A percentile compares a stretch with the other conserved stretches of the same genome.
Conservation (phyloP, 2,329 filamentous ascomycete genomes). For the Cladosporium sp. region DNA sequence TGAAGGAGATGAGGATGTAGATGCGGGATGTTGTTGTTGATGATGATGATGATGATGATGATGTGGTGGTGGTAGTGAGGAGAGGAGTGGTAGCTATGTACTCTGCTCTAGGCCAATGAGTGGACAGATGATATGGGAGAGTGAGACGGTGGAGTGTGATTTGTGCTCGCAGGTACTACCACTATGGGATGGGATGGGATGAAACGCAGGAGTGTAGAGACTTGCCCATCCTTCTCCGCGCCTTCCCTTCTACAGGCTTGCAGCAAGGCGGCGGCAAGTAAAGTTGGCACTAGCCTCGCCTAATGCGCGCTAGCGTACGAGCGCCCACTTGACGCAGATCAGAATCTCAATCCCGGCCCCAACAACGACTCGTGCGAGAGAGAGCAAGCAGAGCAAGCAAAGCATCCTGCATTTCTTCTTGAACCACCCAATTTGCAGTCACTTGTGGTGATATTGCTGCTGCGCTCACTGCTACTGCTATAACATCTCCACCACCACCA, state of each 20-base stretch:
- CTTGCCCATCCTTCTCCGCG: not conserved
- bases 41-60: too few relatives aligned
- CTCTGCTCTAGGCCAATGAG: not conserved
- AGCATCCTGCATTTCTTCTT: not conserved
- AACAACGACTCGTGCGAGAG: slow-evolving; percentile 4
- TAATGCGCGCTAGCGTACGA: not conserved
- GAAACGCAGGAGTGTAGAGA: not conserved
- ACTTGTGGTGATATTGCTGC: not conserved
- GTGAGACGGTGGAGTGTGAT: not conserved
- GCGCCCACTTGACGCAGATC: slow-evolving; percentile 5
- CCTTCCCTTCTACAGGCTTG: not conserved
- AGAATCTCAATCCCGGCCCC: slow-evolving; percentile 10
- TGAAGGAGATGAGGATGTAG: not conserved
- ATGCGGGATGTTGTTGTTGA: not conserved
- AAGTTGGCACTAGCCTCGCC: not conserved
- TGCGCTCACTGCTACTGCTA: not conserved
- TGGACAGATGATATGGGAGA: not conserved
- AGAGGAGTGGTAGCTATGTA: not conserved
- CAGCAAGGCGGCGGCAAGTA: not conserved
- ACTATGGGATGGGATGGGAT: not conserved
- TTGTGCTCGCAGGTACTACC: not conserved
- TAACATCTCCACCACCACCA: not conserved
- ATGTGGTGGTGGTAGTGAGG: not conserved
- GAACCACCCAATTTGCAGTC: not conserved
- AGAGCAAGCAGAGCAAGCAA: not conserved